phyloP scores from a whole-genome alignment of 768 basidiomycete genomes.

The Pisolithus sp. region DNA sequence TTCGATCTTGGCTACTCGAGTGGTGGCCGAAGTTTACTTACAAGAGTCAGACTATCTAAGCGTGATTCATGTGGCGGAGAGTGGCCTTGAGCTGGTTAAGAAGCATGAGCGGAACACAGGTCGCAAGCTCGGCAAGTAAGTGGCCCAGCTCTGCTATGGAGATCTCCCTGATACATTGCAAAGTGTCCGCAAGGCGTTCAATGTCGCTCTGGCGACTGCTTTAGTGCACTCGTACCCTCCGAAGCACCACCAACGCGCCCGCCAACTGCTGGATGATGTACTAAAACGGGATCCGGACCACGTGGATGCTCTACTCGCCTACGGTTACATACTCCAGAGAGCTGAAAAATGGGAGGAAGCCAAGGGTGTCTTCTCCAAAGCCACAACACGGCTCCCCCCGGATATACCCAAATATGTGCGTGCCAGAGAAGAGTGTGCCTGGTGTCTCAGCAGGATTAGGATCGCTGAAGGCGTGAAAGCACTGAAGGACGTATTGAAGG shows the following conservation, averaged over 20 bases:
- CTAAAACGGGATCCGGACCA: constrained; percentile 59
- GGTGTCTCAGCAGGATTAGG: constrained; percentile 63
- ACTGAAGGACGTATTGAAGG: constrained; percentile 43
- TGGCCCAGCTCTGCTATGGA: background rate
- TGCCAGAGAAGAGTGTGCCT: constrained; percentile 76
- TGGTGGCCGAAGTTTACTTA: constrained; percentile 60
- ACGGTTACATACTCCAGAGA: constrained; percentile 66
- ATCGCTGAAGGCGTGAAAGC: constrained; percentile 40
- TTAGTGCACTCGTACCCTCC: constrained; percentile 85
- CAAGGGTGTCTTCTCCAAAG: constrained; percentile 50
- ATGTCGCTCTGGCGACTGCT: constrained; percentile 64
- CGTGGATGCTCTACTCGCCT: constrained; percentile 60
- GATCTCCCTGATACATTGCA: background rate
- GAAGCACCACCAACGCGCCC: constrained; percentile 79
- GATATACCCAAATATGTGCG: constrained; percentile 46
- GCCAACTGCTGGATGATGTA: constrained; percentile 66
- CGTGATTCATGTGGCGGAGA: constrained; percentile 65
- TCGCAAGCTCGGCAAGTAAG: constrained; percentile 44
- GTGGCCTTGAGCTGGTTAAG: constrained; percentile 52
- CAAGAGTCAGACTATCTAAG: constrained; percentile 68
- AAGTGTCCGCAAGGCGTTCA: constrained; percentile 64
- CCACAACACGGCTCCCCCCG: constrained; percentile 42
- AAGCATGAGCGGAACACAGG: constrained; percentile 54
- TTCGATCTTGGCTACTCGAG: constrained; percentile 61
- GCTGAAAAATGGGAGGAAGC: constrained; percentile 66